A percentile compares a stretch with the other conserved stretches of the same genome.
Conservation (phyloP, 192 early-diverging fungal genomes). For the Dimargaris verticillata region DNA sequence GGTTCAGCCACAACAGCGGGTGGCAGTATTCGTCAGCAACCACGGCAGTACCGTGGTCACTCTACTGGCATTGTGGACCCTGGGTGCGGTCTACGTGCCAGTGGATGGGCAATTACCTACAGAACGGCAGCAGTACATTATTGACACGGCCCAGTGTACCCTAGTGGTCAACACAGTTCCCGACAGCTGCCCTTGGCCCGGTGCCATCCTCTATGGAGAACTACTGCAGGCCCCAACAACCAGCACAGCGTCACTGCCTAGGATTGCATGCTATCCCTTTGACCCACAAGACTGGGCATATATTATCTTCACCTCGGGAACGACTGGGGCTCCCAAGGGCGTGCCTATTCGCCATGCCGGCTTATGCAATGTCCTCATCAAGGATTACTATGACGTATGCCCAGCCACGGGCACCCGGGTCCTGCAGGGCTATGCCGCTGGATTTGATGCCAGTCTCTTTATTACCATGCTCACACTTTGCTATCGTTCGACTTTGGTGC, state of each 20-base stretch:
- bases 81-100: slow-evolving; percentile 5
- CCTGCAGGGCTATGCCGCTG: no score
- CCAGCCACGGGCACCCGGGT: not conserved
- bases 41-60: not conserved
- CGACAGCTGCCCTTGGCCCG: not conserved
- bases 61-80: slow-evolving; percentile 1
- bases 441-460: slow-evolving; percentile 2
- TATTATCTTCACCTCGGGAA: slow-evolving; percentile 18
- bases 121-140: slow-evolving; percentile 4
- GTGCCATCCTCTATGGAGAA: not conserved
- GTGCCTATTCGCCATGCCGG: slow-evolving; percentile 7
- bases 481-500: not conserved
- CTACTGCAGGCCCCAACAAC: no score
- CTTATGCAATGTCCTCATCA: not conserved
- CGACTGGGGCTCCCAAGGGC: slow-evolving; percentile 20
- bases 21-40: not conserved
- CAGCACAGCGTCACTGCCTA: not conserved
- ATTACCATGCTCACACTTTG: not conserved
- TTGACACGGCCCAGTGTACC: not conserved
- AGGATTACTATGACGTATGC: not conserved
- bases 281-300: not conserved
- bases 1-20: not conserved
- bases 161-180: not conserved
- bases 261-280: not conserved
- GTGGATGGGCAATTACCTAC: not conserved